A percentile compares a stretch with the other conserved stretches of the same genome.
phyloP scores from a whole-genome alignment of 2,329 filamentous ascomycete species.

The Pestalotiopsis sp. region DNA sequence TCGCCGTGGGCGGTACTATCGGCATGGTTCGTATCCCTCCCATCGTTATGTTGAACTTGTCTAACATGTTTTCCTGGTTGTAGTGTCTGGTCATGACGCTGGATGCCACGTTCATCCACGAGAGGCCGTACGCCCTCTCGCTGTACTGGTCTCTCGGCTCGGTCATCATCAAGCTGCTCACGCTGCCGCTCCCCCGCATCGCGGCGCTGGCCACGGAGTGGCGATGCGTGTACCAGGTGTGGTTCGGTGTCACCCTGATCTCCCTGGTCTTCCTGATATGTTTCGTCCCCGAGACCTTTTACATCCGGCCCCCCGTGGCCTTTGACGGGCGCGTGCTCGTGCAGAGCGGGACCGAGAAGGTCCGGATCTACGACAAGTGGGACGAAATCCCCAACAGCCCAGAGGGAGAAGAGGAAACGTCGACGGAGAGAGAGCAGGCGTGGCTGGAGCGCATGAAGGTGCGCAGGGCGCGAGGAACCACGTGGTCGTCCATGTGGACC shows the following conservation, averaged over 20 bases:
- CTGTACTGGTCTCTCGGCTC: slow-evolving; percentile 33
- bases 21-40: slow-evolving; percentile 25
- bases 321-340: slow-evolving; percentile 40
- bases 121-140: slow-evolving; percentile 35
- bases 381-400: slow-evolving; percentile 21
- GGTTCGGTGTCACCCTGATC: slow-evolving; percentile 26
- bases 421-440: neutral
- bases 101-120: slow-evolving; percentile 39
- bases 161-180: slow-evolving; percentile 23
- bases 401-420: slow-evolving; percentile 15
- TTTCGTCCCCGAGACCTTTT: slow-evolving; percentile 39
- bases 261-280: slow-evolving; percentile 30
- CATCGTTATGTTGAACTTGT: neutral
- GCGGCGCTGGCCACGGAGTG: slow-evolving; percentile 28
- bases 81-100: slow-evolving; percentile 37
- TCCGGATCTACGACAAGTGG: slow-evolving; percentile 36
- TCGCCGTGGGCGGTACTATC: slow-evolving; percentile 32
- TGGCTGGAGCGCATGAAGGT: slow-evolving; percentile 12
- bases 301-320: slow-evolving; percentile 39
- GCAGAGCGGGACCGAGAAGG: slow-evolving; percentile 38
- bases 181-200: slow-evolving; percentile 30
- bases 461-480: slow-evolving; percentile 12
- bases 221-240: slow-evolving; percentile 33
- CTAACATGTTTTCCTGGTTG: neutral
- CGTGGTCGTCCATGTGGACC: slow-evolving; percentile 16